Percentiles rank a stretch among this genome's conserved stretches.
Conservation (phyloP, 129 eudicot genomes). For the Flaveria bidentis region DNA sequence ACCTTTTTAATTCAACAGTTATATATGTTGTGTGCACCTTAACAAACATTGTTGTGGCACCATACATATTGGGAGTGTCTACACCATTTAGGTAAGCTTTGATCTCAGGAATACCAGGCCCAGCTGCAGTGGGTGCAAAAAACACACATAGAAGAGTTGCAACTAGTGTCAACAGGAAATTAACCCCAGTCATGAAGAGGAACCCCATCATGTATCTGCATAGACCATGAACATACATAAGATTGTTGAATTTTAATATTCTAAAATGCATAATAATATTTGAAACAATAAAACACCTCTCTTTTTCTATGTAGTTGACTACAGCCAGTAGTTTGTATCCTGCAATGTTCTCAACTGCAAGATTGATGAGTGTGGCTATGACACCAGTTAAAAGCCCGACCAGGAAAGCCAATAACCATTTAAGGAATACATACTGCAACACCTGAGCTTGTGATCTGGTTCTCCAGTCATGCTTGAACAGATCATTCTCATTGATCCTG, state of each 20-base stretch:
- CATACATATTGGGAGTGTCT: conserved; percentile 92
- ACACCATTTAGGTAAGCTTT: conserved; percentile 96
- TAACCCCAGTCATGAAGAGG: conserved; percentile 55
- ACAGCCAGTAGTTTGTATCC: conserved; percentile 83
- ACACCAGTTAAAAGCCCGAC: conserved; percentile 85
- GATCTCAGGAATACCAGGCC: conserved; percentile 96
- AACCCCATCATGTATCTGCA: conserved; percentile 85
- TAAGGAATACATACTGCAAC: conserved; percentile 74
- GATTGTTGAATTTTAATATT: not conserved
- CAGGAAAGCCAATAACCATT: conserved; percentile 84
- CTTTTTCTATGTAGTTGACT: conserved; percentile 47
- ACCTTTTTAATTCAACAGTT: not conserved
- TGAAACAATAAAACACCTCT: conserved; percentile 46
- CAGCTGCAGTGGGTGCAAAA: conserved; percentile 97
- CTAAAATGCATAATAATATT: not conserved
- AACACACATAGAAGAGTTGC: conserved; percentile 69
- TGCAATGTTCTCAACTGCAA: conserved; percentile 90
- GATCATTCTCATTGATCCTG: conserved; percentile 96
- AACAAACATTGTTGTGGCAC: conserved; percentile 77
- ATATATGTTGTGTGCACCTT: conserved; percentile 48
- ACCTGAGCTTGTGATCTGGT: conserved; percentile 85
- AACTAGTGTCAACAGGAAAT: conserved; percentile 58
- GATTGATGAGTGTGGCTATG: conserved; percentile 87
- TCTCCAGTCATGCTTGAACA: conserved; percentile 99
- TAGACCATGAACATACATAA: conserved; percentile 29